Evolutionary conservation across 176 grass and related monocot species (phyloP), one percentile per base, ranked within the genome.

Genomic region (Leersia perrieri): DNA sequence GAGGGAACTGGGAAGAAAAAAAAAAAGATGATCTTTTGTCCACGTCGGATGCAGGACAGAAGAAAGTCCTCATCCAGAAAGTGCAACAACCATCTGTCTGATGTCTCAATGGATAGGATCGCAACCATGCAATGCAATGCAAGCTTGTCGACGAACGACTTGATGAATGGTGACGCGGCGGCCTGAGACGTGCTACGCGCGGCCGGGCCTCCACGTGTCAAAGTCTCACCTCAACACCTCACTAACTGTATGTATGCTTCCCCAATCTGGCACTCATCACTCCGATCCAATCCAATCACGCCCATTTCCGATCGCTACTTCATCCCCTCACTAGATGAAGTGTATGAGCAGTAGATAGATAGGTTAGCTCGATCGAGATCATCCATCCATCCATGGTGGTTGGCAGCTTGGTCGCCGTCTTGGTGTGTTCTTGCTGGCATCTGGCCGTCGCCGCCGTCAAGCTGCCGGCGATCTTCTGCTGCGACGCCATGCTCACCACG

Each of bases 401-500:
- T 47, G 58, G 18, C 30, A 73, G 80, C 29, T 73, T 63, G 0
- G 11, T 85, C 23, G 39, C 23, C 10, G 0, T 26, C 32, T 73
- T 23, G 12, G 79, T 33, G 30, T 67, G 33, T 26, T 13, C 44
- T 0, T 13, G 72, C 80, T 20, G 29, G 22, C 23, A 12, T 0
- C 25, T 88, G 5, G 3, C 0, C 20, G 20, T 41, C 16, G 55
- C 79, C 20, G 68, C 68, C 51, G 55, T 84, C 9, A 32, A 33
- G 9, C n/a, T 80, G 20, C 87, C 82, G 1, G 76, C 33, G 61
- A 25, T 70, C 8, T 53, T 84, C 26, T 86, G 47, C 83, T 82
- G 68, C 61, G 83, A 79, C 49, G 79, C 61, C 68, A 90, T 90
- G 83, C 61, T 51, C 11, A 83, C 79, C 73, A 34, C 67, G 7